phyloP scores from a whole-genome alignment of 768 basidiomycete genomes.

The Mycena vulgaris region DNA sequence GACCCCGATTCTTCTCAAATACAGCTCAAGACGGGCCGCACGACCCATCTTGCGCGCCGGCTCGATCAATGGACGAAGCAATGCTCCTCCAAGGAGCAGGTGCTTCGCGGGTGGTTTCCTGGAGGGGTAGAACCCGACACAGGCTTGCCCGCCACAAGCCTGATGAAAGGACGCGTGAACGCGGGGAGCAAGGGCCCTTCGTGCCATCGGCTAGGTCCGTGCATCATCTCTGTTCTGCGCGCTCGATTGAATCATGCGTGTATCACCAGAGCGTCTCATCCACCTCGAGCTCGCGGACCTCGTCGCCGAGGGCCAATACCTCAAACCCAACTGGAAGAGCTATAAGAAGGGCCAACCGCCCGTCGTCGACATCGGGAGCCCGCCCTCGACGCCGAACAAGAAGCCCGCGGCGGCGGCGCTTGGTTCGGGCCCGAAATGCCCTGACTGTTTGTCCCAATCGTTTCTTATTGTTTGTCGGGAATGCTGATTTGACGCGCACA shows the following conservation, averaged over 20 bases:
- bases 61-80: constrained; percentile 88
- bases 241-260: constrained; percentile 3
- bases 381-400: constrained; percentile 42
- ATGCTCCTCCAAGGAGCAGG: constrained; percentile 83
- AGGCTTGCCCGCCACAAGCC: constrained; percentile 55
- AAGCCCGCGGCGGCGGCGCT: constrained; percentile 39
- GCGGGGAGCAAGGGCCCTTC: constrained; percentile 74
- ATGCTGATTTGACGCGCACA: constrained; percentile 42
- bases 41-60: constrained; percentile 80
- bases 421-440: constrained; percentile 51
- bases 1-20: constrained; percentile 54
- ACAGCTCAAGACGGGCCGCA: constrained; percentile 85
- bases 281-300: constrained; percentile 88
- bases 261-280: constrained; percentile 74
- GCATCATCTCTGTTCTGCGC: not conserved
- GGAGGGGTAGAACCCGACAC: constrained; percentile 61
- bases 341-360: constrained; percentile 46
- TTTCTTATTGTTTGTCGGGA: not conserved
- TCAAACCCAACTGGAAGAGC: constrained; percentile 65
- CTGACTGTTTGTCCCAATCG: constrained; percentile 47
- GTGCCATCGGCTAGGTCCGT: constrained; percentile 75
- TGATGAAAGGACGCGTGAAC: constrained; percentile 77
- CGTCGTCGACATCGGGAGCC: constrained; percentile 34
- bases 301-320: constrained; percentile 69
- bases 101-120: constrained; percentile 84